phyloP scores from a whole-genome alignment of 2,329 filamentous ascomycete species.

The Calonectria naviculata region DNA sequence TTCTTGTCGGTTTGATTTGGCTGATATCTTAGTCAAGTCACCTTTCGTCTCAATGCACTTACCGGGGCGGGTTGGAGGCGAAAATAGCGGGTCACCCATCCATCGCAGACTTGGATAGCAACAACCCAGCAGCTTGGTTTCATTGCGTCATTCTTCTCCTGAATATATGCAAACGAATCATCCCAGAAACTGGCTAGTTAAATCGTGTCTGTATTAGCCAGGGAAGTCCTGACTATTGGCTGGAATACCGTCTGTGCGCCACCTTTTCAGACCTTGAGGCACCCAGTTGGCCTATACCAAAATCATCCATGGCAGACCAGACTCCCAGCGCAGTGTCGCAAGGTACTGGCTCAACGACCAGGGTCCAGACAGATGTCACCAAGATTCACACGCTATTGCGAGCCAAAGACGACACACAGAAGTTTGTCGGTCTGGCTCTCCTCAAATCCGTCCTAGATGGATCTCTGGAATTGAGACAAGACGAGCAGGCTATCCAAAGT shows the following conservation, averaged over 20 bases:
- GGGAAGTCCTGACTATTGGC: background rate
- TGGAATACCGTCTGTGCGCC: background rate
- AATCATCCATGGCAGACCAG: constrained; percentile 19
- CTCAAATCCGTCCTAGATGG: constrained; percentile 75
- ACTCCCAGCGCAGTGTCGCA: constrained; percentile 10
- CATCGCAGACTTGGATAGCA: constrained; percentile 6
- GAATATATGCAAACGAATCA: background rate
- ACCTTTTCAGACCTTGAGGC: background rate
- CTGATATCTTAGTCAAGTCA: background rate
- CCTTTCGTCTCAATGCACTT: constrained; percentile 3
- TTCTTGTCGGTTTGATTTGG: background rate
- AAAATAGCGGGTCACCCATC: constrained; percentile 12
- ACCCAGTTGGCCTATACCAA: background rate
- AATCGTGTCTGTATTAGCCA: background rate
- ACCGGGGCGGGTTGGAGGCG: constrained; percentile 2
- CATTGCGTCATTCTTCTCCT: background rate
- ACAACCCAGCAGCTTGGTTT: background rate
- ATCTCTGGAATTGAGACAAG: constrained; percentile 60
- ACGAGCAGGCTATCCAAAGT: constrained; percentile 56
- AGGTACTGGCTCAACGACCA: constrained; percentile 20
- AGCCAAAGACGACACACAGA: constrained; percentile 73
- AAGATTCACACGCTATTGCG: constrained; percentile 67
- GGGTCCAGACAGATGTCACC: constrained; percentile 43
- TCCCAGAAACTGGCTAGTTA: background rate
- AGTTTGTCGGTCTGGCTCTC: constrained; percentile 75